Evolutionary conservation across 306 rosid genomes (phyloP).

Genomic region (Lathyrus tuberosus): DNA sequence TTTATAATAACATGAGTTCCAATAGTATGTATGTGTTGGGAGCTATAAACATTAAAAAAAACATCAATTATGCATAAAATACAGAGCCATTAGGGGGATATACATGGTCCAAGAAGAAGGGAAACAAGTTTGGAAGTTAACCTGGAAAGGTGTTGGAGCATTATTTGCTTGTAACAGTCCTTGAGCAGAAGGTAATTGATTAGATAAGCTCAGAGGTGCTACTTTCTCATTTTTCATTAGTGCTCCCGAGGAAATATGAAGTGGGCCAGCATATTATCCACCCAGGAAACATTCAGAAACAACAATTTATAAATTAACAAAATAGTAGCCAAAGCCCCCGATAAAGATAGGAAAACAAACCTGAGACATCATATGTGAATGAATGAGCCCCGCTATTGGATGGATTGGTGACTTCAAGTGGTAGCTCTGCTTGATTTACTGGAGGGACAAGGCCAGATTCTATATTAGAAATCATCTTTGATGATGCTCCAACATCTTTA

Average conservation of each 20-base stretch:
- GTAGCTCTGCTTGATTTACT: slow-evolving; percentile 80
- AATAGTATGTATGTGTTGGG: slow-evolving; percentile 79
- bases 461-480: too few relatives aligned
- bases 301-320: slow-evolving; percentile 3
- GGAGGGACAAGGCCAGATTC: slow-evolving; percentile 73
- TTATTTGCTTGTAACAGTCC: slow-evolving; percentile 76
- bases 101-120: background rate
- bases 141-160: slow-evolving; percentile 75
- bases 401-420: slow-evolving; percentile 71
- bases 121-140: slow-evolving; percentile 37
- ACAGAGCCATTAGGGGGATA: background rate
- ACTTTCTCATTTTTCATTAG: slow-evolving; percentile 86
- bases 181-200: slow-evolving; percentile 85
- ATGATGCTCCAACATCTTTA: too few relatives aligned
- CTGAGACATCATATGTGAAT: slow-evolving; percentile 79
- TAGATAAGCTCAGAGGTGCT: slow-evolving; percentile 67
- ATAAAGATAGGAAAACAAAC: slow-evolving; percentile 49
- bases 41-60: slow-evolving; percentile 50
- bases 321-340: too few relatives aligned
- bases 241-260: slow-evolving; percentile 72
- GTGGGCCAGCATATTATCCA: slow-evolving; percentile 77
- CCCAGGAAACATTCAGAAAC: slow-evolving; percentile 26
- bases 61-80: slow-evolving; percentile 23
- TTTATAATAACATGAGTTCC: slow-evolving; percentile 85
- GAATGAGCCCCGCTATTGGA: slow-evolving; percentile 74